A percentile compares a stretch with the other conserved stretches of the same genome.
phyloP scores from a whole-genome alignment of 2,329 filamentous ascomycete species.

The Fusarium sp. region DNA sequence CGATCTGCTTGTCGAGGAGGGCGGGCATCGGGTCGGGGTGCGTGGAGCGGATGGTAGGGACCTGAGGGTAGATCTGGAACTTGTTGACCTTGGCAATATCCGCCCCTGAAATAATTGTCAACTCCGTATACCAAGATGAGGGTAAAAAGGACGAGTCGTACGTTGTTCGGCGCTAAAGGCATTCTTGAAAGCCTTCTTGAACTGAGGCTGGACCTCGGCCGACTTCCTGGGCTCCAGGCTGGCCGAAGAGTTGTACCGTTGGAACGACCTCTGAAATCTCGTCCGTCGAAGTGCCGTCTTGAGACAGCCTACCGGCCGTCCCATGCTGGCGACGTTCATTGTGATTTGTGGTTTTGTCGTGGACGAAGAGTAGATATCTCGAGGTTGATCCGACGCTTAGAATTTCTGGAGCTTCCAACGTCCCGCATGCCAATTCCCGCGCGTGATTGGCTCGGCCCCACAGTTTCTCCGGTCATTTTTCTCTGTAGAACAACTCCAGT shows the following conservation, averaged over 20 bases:
- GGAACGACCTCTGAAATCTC: constrained; percentile 60
- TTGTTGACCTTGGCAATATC: constrained; percentile 52
- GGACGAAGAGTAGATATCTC: constrained; percentile 26
- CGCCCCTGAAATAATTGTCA: constrained; percentile 44
- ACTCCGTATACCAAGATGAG: background rate
- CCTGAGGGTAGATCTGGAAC: constrained; percentile 68
- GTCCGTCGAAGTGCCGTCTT: constrained; percentile 72
- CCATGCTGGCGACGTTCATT: constrained; percentile 71
- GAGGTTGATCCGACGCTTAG: constrained; percentile 39
- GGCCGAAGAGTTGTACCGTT: constrained; percentile 63
- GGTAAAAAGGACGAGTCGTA: constrained; percentile 40
- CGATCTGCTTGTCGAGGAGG: constrained; percentile 77
- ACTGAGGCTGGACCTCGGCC: constrained; percentile 18
- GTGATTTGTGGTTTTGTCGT: constrained; percentile 43
- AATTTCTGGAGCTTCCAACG: constrained; percentile 45
- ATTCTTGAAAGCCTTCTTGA: constrained; percentile 29
- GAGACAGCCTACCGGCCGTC: constrained; percentile 78
- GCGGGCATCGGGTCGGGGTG: constrained; percentile 76
- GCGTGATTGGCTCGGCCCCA: constrained; percentile 54
- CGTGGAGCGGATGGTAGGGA: constrained; percentile 65
- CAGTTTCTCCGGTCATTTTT: constrained; percentile 48
- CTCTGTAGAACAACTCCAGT: background rate
- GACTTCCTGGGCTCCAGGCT: constrained; percentile 37
- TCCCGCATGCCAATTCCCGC: constrained; percentile 32
- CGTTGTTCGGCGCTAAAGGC: constrained; percentile 51